Conservation (phyloP, 78 protist species). For the Pigoraptor vietnamica region DNA sequence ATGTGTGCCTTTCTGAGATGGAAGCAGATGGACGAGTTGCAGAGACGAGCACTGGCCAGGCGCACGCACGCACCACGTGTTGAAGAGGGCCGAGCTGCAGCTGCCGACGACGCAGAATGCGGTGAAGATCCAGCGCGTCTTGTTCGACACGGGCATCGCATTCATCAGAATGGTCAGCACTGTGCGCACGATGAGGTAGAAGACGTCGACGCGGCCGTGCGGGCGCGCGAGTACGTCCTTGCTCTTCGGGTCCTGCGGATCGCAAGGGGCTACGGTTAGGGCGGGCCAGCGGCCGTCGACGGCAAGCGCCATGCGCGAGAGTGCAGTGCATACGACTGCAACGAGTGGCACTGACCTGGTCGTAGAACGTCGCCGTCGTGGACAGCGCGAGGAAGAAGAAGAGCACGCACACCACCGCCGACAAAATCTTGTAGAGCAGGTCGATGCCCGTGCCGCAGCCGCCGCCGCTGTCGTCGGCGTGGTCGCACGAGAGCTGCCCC, state of each 20-base stretch:
- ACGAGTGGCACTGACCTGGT: background rate
- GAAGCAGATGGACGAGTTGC: too few relatives aligned
- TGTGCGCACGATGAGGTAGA: background rate
- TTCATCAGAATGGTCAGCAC: background rate
- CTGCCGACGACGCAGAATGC: background rate
- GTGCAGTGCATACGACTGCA: too few relatives aligned
- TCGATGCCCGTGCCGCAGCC: background rate
- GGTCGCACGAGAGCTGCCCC: too few relatives aligned
- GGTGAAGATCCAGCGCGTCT: background rate
- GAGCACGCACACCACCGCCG: background rate
- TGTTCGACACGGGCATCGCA: background rate
- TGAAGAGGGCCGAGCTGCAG: background rate
- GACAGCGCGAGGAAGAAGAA: background rate
- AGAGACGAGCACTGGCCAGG: too few relatives aligned
- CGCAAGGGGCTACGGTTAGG: too few relatives aligned
- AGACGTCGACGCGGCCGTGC: background rate
- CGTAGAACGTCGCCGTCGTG: background rate
- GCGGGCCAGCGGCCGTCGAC: too few relatives aligned
- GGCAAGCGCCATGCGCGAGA: too few relatives aligned
- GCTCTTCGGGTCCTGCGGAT: background rate
- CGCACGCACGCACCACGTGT: background rate
- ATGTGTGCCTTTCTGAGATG: too few relatives aligned
- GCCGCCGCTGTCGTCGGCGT: background rate
- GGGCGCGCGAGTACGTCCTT: background rate
- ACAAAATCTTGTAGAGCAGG: background rate